Conservation (phyloP, 1,284 basidiomycete species). For the Grifola frondosa region DNA sequence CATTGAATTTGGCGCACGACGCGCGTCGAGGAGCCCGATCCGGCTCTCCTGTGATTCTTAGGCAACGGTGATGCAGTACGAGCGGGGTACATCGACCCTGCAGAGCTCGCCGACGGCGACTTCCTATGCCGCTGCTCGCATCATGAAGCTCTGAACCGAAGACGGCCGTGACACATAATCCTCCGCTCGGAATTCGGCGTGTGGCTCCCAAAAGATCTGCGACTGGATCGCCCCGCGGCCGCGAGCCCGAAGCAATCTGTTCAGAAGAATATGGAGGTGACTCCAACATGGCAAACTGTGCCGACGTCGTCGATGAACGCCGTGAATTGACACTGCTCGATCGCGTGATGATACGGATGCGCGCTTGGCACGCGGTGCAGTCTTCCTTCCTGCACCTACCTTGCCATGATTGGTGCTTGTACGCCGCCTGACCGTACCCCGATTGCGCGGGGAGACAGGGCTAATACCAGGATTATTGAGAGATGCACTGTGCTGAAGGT, state of each 20-base stretch:
- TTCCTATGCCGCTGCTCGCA: slow-evolving; percentile 60
- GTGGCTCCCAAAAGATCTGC: slow-evolving; percentile 67
- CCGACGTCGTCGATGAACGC: slow-evolving; percentile 67
- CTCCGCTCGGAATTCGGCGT: slow-evolving; percentile 81
- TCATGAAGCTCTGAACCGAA: slow-evolving; percentile 67
- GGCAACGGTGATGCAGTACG: slow-evolving; percentile 67
- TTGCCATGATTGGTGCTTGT: slow-evolving; percentile 39
- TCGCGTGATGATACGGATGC: slow-evolving; percentile 70
- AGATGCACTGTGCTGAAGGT: slow-evolving; percentile 13
- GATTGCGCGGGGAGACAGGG: slow-evolving; percentile 25
- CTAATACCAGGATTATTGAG: slow-evolving; percentile 23
- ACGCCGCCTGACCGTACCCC: slow-evolving; percentile 47
- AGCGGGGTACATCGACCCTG: slow-evolving; percentile 57
- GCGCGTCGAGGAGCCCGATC: slow-evolving; percentile 74
- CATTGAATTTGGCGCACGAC: slow-evolving; percentile 67
- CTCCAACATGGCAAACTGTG: slow-evolving; percentile 58
- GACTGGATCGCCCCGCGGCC: slow-evolving; percentile 45
- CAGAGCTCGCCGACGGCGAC: slow-evolving; percentile 73
- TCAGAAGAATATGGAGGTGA: slow-evolving; percentile 44
- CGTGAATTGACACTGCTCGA: slow-evolving; percentile 83
- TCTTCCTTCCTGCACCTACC: slow-evolving; percentile 30
- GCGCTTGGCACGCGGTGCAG: slow-evolving; percentile 52
- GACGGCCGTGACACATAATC: slow-evolving; percentile 72
- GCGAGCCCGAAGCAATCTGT: slow-evolving; percentile 41
- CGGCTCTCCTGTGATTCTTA: slow-evolving; percentile 67